Conservation (phyloP, 2,329 filamentous ascomycete genomes). For the Emmonsiellopsis sp. region DNA sequence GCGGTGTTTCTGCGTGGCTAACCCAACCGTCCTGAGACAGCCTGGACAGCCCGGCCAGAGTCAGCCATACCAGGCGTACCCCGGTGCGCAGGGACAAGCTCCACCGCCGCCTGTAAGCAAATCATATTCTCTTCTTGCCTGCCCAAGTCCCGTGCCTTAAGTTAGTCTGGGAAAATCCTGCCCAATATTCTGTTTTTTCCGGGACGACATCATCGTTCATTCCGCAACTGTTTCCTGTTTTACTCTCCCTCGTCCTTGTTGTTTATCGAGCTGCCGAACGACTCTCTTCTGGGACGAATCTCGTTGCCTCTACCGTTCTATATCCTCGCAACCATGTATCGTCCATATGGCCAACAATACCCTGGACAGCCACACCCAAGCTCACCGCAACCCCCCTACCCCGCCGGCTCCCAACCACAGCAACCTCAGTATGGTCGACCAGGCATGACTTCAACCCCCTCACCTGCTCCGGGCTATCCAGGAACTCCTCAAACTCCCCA, state of each 20-base stretch:
- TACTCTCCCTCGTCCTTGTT: neutral
- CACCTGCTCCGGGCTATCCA: constrained; percentile 14
- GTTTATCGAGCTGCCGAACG: neutral
- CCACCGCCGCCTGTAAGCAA: constrained; percentile 28
- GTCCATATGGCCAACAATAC: constrained; percentile 28
- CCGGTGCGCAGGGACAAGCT: constrained; percentile 27
- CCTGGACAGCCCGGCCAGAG: constrained; percentile 31
- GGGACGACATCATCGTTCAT: constrained; percentile 20
- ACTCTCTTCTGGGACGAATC: neutral
- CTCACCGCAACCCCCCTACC: constrained; percentile 29
- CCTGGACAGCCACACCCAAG: constrained; percentile 24
- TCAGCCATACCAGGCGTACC: constrained; percentile 49
- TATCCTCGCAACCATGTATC: constrained; percentile 24
- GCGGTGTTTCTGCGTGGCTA: neutral
- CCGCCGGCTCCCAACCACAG: constrained; percentile 22
- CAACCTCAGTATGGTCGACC: constrained; percentile 18
- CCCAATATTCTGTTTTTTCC: constrained; percentile 2
- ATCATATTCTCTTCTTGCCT: constrained; percentile 10
- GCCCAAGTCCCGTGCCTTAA: constrained; percentile 3
- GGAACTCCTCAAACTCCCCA: constrained; percentile 13
- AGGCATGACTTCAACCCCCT: constrained; percentile 21
- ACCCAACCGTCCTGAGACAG: neutral
- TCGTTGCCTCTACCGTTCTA: constrained; percentile 2
- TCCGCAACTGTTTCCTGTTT: neutral
- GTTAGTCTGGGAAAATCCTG: constrained; percentile 3